These are phyloP conservation scores for Vicia villosa DNA, from an alignment of 306 rosid species.

Conservation along the genomic window DNA sequence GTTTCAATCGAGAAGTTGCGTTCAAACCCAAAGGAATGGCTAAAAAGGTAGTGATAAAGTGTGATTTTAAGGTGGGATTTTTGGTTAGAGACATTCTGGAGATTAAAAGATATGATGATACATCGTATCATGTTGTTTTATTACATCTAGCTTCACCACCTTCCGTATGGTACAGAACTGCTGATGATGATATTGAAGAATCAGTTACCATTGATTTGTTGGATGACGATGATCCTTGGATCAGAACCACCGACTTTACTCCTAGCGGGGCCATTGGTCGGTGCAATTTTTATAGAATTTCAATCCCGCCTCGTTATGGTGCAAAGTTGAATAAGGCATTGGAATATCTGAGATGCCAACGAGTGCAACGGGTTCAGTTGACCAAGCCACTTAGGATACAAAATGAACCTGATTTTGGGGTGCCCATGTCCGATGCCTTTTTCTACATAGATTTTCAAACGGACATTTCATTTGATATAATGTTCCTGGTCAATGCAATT, in stretches of 20 bases:
- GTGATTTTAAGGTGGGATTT: constrained; percentile 81
- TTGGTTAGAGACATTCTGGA: constrained; percentile 67
- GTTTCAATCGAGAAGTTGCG: constrained; percentile 66
- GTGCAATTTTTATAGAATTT: constrained; percentile 64
- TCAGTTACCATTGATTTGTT: constrained; percentile 61
- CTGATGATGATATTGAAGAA: constrained; percentile 74
- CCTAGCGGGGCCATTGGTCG: constrained; percentile 84
- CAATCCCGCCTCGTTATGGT: constrained; percentile 77
- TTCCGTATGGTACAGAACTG: constrained; percentile 74
- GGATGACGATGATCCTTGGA: constrained; percentile 97
- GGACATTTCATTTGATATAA: constrained; percentile 59
- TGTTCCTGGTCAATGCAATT: constrained; percentile 72
- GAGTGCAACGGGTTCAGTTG: constrained; percentile 48
- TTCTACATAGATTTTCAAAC: constrained; percentile 51
- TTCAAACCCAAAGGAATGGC: constrained; percentile 52
- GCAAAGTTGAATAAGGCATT: constrained; percentile 60
- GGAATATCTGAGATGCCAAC: constrained; percentile 49
- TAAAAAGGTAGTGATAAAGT: constrained; percentile 56
- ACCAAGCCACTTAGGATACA: constrained; percentile 43
- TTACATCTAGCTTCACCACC: constrained; percentile 74
- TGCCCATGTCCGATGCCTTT: constrained; percentile 54
- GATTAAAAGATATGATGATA: constrained; percentile 52
- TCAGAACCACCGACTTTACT: constrained; percentile 88
- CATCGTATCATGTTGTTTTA: constrained; percentile 51
- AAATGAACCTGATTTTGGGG: constrained; percentile 69